Percentiles rank a stretch among this genome's conserved stretches.
Conservation (phyloP, 2,329 filamentous ascomycete genomes). For the Ophiosphaerella korrae region DNA sequence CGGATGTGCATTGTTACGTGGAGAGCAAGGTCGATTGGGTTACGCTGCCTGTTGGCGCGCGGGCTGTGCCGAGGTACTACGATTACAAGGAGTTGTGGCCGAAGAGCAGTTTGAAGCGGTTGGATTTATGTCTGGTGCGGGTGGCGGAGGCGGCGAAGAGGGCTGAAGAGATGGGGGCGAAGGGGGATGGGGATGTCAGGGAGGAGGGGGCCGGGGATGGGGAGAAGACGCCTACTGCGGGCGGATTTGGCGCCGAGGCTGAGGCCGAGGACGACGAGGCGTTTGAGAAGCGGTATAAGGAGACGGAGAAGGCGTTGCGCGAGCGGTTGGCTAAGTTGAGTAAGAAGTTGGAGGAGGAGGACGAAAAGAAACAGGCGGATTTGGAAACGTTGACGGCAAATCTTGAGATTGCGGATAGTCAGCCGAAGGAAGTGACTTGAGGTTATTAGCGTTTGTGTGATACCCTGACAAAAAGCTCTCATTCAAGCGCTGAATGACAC, state of each 20-base stretch:
- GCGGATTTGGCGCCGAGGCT: constrained; percentile 8
- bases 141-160: constrained; percentile 5
- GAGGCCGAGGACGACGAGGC: constrained; percentile 36
- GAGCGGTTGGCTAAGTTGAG: constrained; percentile 38
- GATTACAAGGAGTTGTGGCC: constrained; percentile 29
- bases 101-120: constrained; percentile 32
- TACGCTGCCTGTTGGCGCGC: constrained; percentile 28
- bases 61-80: constrained; percentile 12
- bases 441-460: not conserved
- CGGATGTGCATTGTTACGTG: constrained; percentile 35
- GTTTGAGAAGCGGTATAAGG: constrained; percentile 32
- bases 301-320: constrained; percentile 34
- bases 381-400: constrained; percentile 15
- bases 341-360: constrained; percentile 26
- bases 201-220: constrained; percentile 16
- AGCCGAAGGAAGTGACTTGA: not conserved
- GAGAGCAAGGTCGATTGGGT: constrained; percentile 40
- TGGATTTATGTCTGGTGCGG: constrained; percentile 21
- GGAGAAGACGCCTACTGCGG: constrained; percentile 40
- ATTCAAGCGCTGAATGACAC: not conserved
- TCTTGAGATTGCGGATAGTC: not conserved
- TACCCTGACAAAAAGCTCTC: no score
- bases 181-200: constrained; percentile 1
- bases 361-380: not conserved
- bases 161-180: constrained; percentile 8